phyloP scores from a whole-genome alignment of 495 filamentous ascomycete genomes.

The Tuber melanosporum region DNA sequence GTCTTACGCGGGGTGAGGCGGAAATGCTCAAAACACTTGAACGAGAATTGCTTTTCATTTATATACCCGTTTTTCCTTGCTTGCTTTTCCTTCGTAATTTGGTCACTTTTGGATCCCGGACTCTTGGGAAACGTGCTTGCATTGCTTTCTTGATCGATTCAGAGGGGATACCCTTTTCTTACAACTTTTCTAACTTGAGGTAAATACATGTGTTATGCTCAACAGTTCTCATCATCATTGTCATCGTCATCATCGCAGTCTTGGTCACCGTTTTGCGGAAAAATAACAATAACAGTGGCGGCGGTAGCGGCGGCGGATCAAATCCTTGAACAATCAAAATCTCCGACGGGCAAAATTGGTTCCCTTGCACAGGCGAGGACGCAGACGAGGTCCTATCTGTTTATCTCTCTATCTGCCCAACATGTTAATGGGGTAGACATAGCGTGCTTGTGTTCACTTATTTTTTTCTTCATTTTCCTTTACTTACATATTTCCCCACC shows the following conservation, averaged over 20 bases:
- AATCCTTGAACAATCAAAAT: background rate
- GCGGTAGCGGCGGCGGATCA: background rate
- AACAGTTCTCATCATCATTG: slow-evolving; percentile 38
- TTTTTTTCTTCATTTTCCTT: background rate
- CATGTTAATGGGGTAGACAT: background rate
- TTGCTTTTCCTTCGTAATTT: slow-evolving; percentile 1
- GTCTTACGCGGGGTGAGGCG: background rate
- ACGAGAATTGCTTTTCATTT: slow-evolving; percentile 15
- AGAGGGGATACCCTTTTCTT: slow-evolving; percentile 12
- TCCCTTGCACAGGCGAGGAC: background rate
- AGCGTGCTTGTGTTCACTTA: background rate
- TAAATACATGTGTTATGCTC: slow-evolving; percentile 6
- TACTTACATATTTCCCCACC: background rate
- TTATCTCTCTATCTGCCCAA: background rate
- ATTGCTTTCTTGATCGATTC: slow-evolving; percentile 1
- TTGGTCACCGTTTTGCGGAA: slow-evolving; percentile 36
- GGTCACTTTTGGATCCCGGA: background rate
- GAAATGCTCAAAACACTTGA: background rate
- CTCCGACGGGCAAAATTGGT: background rate
- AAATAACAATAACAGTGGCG: slow-evolving; percentile 10
- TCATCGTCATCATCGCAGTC: slow-evolving; percentile 38
- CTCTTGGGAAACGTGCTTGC: background rate
- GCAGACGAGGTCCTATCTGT: background rate
- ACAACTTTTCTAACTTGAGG: slow-evolving; percentile 14
- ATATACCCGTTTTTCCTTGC: slow-evolving; percentile 23